These are phyloP conservation scores for Chlorella sp. DNA, from an alignment of 139 green algal species.

Conservation along the genomic window DNA sequence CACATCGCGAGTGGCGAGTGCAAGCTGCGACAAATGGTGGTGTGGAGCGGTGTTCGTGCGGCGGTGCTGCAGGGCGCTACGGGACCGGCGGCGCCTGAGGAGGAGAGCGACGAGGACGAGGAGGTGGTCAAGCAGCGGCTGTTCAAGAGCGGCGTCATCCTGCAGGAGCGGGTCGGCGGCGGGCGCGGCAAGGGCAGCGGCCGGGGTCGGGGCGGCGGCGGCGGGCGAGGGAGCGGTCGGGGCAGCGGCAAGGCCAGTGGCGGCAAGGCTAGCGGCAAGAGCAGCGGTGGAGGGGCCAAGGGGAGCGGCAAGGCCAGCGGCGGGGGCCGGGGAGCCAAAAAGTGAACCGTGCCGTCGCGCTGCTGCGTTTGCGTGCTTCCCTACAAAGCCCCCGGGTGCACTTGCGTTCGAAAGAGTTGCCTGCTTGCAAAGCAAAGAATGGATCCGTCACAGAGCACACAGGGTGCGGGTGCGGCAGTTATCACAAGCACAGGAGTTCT, in stretches of 20 bases:
- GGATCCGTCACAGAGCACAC: too few relatives aligned
- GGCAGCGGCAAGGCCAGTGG: neutral
- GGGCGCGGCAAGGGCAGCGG: conserved; percentile 2
- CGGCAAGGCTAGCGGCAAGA: neutral
- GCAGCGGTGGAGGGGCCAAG: neutral
- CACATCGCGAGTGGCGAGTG: too few relatives aligned
- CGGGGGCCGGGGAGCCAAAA: too few relatives aligned
- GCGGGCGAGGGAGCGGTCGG: neutral
- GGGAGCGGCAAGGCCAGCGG: neutral
- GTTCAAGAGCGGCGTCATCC: conserved; percentile 15
- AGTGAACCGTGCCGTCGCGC: too few relatives aligned
- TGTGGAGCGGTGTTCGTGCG: neutral
- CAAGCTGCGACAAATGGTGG: neutral
- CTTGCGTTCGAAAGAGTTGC: too few relatives aligned
- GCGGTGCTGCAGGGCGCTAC: neutral
- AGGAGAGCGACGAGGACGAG: conserved; percentile 25
- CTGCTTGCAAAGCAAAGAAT: too few relatives aligned
- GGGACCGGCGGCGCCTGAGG: neutral
- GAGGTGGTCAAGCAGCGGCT: conserved; percentile 42
- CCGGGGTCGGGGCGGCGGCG: neutral
- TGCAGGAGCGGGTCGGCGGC: conserved; percentile 21
- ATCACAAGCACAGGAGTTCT: too few relatives aligned
- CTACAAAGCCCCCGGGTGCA: too few relatives aligned
- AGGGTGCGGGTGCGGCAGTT: too few relatives aligned
- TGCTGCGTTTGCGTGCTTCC: too few relatives aligned